Conservation (phyloP, 2,329 filamentous ascomycete genomes). For the Pseudogymnoascus destructans region DNA sequence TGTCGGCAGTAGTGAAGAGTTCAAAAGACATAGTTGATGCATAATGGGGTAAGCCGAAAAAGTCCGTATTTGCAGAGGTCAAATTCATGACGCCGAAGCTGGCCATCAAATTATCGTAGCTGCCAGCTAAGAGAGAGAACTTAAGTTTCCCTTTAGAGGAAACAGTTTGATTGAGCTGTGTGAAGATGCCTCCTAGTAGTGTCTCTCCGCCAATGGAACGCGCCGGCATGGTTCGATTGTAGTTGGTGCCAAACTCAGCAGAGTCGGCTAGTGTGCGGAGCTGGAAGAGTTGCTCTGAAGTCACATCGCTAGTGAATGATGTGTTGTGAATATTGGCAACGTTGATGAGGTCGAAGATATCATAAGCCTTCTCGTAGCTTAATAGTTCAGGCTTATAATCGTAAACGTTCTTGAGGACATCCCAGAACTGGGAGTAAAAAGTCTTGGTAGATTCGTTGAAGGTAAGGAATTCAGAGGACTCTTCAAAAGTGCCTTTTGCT, state of each 20-base stretch:
- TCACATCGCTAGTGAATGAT: conserved; percentile 14
- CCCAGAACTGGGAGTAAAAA: conserved; percentile 21
- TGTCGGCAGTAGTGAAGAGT: background rate
- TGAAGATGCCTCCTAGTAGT: conserved; percentile 16
- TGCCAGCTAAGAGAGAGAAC: conserved; percentile 19
- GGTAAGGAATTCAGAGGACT: conserved; percentile 14
- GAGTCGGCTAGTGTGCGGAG: background rate
- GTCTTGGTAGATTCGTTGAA: conserved; percentile 17
- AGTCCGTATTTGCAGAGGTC: background rate
- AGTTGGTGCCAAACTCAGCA: background rate
- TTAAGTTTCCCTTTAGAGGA: conserved; percentile 16
- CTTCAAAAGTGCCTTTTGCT: conserved; percentile 13
- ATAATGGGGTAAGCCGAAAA: background rate
- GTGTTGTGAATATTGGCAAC: conserved; percentile 20
- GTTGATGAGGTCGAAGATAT: conserved; percentile 20
- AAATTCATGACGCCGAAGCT: background rate
- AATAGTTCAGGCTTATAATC: conserved; percentile 13
- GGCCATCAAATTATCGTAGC: conserved; percentile 16
- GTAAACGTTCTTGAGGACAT: conserved; percentile 17
- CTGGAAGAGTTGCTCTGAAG: background rate
- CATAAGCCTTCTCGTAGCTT: conserved; percentile 20
- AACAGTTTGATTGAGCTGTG: conserved; percentile 17
- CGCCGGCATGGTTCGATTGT: background rate
- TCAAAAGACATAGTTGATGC: background rate
- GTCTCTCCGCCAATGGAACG: conserved; percentile 12